phyloP scores from a whole-genome alignment of 371 early-diverging fungal genomes.

The Mucor velutinosus region DNA sequence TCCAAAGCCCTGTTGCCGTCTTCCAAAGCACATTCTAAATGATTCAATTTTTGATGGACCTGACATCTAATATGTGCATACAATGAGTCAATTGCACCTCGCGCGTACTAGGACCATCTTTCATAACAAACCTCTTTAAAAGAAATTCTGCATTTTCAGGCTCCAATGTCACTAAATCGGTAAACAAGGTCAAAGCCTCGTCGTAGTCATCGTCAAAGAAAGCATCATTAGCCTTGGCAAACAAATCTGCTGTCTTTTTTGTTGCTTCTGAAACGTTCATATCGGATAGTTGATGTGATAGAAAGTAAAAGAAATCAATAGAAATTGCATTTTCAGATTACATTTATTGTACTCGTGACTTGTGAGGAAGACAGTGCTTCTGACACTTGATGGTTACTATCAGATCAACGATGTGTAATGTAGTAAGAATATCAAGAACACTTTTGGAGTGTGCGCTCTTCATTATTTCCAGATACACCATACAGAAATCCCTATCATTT shows the following conservation, averaged over 20 bases:
- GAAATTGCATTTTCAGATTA: background rate
- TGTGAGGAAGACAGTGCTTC: background rate
- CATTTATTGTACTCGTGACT: background rate
- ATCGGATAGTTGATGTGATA: background rate
- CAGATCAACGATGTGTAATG: too few relatives aligned
- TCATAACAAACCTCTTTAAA: conserved; percentile 49
- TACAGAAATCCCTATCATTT: too few relatives aligned
- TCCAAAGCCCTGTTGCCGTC: conserved; percentile 67
- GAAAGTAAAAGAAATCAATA: background rate
- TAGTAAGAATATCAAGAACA: too few relatives aligned
- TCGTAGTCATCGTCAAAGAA: conserved; percentile 81
- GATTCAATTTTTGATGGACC: conserved; percentile 64
- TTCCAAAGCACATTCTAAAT: conserved; percentile 54
- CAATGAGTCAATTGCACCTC: background rate
- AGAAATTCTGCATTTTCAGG: conserved; percentile 68
- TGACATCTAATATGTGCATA: conserved; percentile 47
- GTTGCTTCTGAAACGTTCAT: conserved; percentile 20
- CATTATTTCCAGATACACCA: too few relatives aligned
- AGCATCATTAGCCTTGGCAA: conserved; percentile 82
- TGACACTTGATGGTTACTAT: too few relatives aligned
- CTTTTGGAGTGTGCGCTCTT: too few relatives aligned
- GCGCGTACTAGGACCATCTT: background rate
- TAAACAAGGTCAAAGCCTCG: conserved; percentile 74
- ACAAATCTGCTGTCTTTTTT: conserved; percentile 71
- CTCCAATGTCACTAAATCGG: conserved; percentile 79